Evolutionary conservation across 2,329 filamentous ascomycete species (phyloP), one percentile per base, ranked within the genome.

Genomic region (Neofusicoccum sp.): DNA sequence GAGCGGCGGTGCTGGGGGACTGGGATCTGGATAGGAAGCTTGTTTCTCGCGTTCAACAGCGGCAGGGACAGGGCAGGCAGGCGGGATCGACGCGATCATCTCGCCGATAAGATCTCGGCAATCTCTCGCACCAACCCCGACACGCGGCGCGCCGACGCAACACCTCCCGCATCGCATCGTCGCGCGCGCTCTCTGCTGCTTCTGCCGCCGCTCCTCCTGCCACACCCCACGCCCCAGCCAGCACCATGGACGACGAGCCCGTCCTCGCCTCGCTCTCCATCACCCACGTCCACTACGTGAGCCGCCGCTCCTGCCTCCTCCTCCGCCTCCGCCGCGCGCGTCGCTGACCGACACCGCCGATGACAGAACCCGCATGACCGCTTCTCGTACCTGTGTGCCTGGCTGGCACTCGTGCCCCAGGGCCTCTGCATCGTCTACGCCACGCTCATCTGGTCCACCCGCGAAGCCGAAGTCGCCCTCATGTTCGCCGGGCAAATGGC

Each of bases 241-340:
- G 41, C 64, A 70, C 29, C 41, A 83, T 83, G 80, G 79, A 83
- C 48, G 79, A 83, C 48, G 75, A 77, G 31, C 75, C 81, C 29
- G 87, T 91, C 44, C 82, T 98, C 63, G 92, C 93, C 58, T 98
- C 94, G 29, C 85, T 99, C 65, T 97, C 94, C 58, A 81, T 99
- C 69, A 98, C 95, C 9, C 94, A 98, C 80, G 93, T 98, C 70
- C 92, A 95, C 81, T 98, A 98, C 84, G 93, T 96, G 80, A 73
- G 87, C 77, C n/a, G 43, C 56, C 44, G 48, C 22, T 29, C 50
- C n/a, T n/a, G n/a, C n/a, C n/a, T n/a, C n/a, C n/a, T n/a, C n/a
- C n/a, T n/a, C 49, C 45, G n/a, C 34, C 29, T 44, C 12, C 54
- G 61, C 49, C 56, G 47, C 29, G 5, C n/a, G 16, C 12, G 22